phyloP scores from a whole-genome alignment of 2,329 filamentous ascomycete genomes.

The Arthrobotrys megalospora region DNA sequence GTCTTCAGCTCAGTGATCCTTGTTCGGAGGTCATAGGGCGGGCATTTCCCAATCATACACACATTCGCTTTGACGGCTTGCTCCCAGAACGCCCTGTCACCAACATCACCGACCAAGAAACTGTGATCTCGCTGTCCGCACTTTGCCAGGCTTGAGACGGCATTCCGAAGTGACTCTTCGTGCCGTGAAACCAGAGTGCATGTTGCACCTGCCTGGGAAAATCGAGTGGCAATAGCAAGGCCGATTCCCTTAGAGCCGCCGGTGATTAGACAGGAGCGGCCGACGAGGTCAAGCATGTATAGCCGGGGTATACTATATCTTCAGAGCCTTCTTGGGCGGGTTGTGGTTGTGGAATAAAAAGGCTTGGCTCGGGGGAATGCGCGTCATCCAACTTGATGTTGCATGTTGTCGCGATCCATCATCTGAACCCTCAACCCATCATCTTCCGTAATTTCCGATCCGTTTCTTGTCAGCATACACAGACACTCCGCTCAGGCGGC shows the following conservation, averaged over 20 bases:
- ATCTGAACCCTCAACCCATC: neutral
- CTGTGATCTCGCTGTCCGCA: constrained; percentile 36
- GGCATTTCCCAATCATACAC: neutral
- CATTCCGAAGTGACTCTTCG: constrained; percentile 68
- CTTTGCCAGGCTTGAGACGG: constrained; percentile 66
- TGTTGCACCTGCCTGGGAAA: constrained; percentile 75
- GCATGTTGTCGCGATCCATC: constrained; percentile 33
- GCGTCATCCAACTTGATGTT: constrained; percentile 47
- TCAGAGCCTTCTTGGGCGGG: constrained; percentile 6
- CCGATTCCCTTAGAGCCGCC: constrained; percentile 82
- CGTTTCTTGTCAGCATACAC: neutral
- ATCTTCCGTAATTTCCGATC: constrained; percentile 3
- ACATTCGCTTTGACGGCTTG: constrained; percentile 64
- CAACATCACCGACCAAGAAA: constrained; percentile 63
- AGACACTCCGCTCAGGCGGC: neutral
- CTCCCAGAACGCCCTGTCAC: constrained; percentile 62
- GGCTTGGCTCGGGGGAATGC: constrained; percentile 52
- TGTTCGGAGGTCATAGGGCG: neutral
- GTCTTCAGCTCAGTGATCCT: neutral
- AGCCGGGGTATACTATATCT: neutral
- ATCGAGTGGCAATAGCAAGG: constrained; percentile 76
- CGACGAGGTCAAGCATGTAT: constrained; percentile 46
- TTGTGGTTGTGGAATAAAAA: constrained; percentile 2
- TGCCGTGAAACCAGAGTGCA: constrained; percentile 76
- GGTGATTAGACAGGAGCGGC: constrained; percentile 73